Evolutionary conservation across 345 rosid genomes (phyloP).

Genomic region (Schrenkiella parvula): DNA sequence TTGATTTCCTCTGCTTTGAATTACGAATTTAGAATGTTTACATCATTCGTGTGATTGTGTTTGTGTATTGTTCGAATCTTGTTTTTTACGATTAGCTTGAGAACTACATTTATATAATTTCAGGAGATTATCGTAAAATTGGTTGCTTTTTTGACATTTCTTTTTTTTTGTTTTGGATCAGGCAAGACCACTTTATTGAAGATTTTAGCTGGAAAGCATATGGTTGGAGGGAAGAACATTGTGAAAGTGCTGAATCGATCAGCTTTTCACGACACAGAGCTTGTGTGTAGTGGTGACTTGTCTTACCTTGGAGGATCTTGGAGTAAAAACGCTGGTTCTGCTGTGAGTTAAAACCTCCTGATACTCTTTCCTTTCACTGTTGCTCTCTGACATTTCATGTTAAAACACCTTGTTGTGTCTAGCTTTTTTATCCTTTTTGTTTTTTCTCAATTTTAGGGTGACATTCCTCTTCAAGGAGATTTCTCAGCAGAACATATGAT

Average conservation of each 20-base stretch:
- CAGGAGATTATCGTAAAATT: not conserved
- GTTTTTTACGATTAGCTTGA: not conserved
- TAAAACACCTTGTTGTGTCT: not conserved
- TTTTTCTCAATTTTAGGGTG: slow-evolving; percentile 48
- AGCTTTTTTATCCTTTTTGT: not conserved
- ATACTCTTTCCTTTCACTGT: not conserved
- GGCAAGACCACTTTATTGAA: slow-evolving; percentile 89
- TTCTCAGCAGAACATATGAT: slow-evolving; percentile 98
- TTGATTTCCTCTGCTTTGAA: not conserved
- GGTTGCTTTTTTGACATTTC: not conserved
- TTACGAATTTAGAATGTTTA: not conserved
- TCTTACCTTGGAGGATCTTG: slow-evolving; percentile 95
- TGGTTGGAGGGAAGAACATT: slow-evolving; percentile 91
- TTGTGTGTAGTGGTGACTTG: slow-evolving; percentile 87
- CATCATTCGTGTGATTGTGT: not conserved
- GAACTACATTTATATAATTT: too few relatives aligned
- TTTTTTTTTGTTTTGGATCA: not conserved
- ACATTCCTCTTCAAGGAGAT: slow-evolving; percentile 96
- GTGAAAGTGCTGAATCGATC: slow-evolving; percentile 73
- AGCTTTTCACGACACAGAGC: slow-evolving; percentile 88
- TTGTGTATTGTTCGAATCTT: not conserved
- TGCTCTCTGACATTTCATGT: not conserved
- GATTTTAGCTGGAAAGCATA: slow-evolving; percentile 86
- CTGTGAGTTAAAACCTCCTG: slow-evolving; percentile 52
- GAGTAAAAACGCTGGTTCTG: slow-evolving; percentile 87